Evolutionary conservation across 331 rosid species (phyloP), one percentile per base, ranked within the genome.

Genomic region (Acacia concinna): DNA sequence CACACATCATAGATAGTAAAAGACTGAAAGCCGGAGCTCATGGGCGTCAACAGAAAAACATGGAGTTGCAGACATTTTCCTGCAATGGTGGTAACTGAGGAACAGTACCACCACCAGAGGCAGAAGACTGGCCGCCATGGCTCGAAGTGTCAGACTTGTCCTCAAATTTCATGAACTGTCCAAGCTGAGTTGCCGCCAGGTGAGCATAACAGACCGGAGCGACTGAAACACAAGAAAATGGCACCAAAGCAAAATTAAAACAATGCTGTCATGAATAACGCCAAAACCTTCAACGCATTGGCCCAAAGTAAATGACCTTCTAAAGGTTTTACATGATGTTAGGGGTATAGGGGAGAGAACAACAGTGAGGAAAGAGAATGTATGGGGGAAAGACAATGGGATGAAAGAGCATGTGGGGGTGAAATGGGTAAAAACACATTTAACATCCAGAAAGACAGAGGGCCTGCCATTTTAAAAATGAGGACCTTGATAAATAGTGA

Each of bases 171-270:
- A 87, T 75, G 74, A 90, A 93, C 81, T 87, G 93, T 2, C 94
- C 97, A 83, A 93, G 21, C 76, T 93, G 99, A 31, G 85, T 67
- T 0, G 99, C 99, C n/a, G 99, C 99, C 71, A 93, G 87, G 85
- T 93, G 99, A 0, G 99, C 99, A 65, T 95, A 95, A 78, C 92
- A 95, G 65, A 95, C 80, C 0, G 99, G 99, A 43, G 99, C 94
- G 82, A 95, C 99, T 95, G 90, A 83, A 56, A 76, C 3, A 68
- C 3, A 54, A 17, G 52, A 62, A 68, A 0, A 31, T 23, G 28
- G 68, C 0, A 31, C 1, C 35, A 79, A 15, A 2, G 11, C 12
- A 5, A 10, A 15, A 34, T 14, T 25, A 30, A 11, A 47, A 0
- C 44, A 47, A 6, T 18, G 70, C 7, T 18, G 23, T 41, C 25